Evolutionary conservation across 2,329 filamentous ascomycete species (phyloP), one percentile per base, ranked within the genome.

Genomic region (Myotisia sp.): DNA sequence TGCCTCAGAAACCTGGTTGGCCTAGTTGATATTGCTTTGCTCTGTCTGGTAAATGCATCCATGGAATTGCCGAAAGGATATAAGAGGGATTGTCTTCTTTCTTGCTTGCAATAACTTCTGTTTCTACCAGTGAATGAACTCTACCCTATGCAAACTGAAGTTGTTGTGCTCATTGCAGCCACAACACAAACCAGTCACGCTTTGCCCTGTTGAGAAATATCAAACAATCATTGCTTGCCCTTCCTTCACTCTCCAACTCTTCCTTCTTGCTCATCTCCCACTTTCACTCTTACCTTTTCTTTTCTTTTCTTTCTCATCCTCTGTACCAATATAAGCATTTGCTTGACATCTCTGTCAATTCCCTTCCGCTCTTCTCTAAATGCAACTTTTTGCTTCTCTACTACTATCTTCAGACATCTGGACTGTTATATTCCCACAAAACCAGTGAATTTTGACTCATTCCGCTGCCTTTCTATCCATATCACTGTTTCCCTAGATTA

Each of bases 161-260:
- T 17, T 21, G 22, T 22, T 32, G 18, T 14, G n/a, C 7, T n/a
- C 22, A 10, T n/a, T 6, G 19, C 19, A 32, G 12, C 29, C 24
- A 27, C 32, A 34, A 24, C 32, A 34, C 14, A 10, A 8, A 5
- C 8, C n/a, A 33, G 22, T 16, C 18, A 12, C 16, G 14, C 32
- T 12, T 34, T 34, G 24, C 24, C 34, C 12, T 8, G 12, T 21
- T 32, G 8, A 14, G 32, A 28, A 26, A n/a, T 26, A 34, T 27
- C 32, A 34, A 27, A 20, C 32, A 32, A 32, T 32, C 23, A 18
- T 31, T n/a, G 16, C 38, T 38, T 33, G 27, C 37, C 37, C 33
- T 38, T 34, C 32, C 36, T 33, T 27, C 37, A 30, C 24, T 27
- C 23, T 14, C 31, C 19, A 12, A 26, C 22, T n/a, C 26, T 29